Evolutionary conservation across 371 early-diverging fungal species (phyloP), one percentile per base, ranked within the genome.

Genomic region (Mucor saturninus): DNA sequence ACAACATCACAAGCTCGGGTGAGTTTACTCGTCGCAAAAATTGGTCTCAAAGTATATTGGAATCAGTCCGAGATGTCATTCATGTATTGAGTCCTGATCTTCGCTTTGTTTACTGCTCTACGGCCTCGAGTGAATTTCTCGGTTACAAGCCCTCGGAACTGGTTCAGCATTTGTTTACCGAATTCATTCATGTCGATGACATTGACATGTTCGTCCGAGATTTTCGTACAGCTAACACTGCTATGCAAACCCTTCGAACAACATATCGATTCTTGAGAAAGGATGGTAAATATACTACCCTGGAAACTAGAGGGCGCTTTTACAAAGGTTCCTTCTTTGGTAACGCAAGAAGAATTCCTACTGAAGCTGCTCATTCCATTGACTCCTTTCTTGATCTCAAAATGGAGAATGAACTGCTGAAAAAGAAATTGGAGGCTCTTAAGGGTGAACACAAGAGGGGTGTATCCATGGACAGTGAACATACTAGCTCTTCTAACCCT

Each of bases 171-270:
- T 57, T 28, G 6, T 64, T 87, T 30, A 63, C 71, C 7, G 79
- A 83, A 37, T 77, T 80, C 65, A 46, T 84, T 32, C 85, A 87
- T 58, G 67, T 73, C 0, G 84, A 84, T 40, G 87, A 87, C 54
- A 52, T 74, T 28, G 79, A 79, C 43, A 67, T 71, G 15, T 76
- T 79, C 59, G 42, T 55, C 8, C 56, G 75, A 21, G 79, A 73
- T 29, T 72, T 74, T 42, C 62, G 66, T 21, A 14, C 52, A n/a
- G 52, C 67, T 26, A 39, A 60, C 10, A 26, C 37, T 0, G 35
- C 14, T 5, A 11, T n/a, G 6, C 37, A 32, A 9, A 59, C 37
- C 6, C 6, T 59, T 49, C 59, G 59, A 26, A 13, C 35, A 6
- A 59, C 59, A 2, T 53, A 53, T 35, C 74, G 83, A 2, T 78